phyloP scores from a whole-genome alignment of 495 filamentous ascomycete genomes.

The Aspergillus conjunctus region DNA sequence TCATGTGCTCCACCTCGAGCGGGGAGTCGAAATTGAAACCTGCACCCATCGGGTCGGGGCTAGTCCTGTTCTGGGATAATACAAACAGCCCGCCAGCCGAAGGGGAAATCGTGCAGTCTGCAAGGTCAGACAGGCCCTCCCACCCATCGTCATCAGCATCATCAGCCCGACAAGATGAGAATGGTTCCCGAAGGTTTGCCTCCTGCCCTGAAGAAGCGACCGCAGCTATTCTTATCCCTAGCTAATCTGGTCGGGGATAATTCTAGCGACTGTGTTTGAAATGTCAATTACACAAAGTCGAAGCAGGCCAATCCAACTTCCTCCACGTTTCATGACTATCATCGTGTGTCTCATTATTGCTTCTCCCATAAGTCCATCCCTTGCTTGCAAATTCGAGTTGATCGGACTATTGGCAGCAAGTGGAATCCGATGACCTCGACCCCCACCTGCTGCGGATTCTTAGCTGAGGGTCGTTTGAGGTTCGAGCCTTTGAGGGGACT shows the following conservation, averaged over 20 bases:
- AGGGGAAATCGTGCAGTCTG: background rate
- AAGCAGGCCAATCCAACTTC: no score
- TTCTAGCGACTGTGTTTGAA: background rate
- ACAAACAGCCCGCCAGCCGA: background rate
- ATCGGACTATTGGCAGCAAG: constrained; percentile 1
- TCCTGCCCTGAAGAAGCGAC: background rate
- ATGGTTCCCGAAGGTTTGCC: background rate
- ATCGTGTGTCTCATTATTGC: background rate
- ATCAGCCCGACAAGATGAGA: no score
- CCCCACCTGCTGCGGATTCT: background rate
- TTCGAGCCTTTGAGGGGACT: background rate
- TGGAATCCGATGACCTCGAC: constrained; percentile 1
- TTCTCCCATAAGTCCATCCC: background rate
- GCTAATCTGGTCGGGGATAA: background rate
- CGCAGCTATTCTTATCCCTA: background rate
- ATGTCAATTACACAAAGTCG: background rate
- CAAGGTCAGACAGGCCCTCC: background rate
- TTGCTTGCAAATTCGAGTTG: background rate
- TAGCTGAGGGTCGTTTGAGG: background rate
- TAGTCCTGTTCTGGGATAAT: background rate
- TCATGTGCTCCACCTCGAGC: background rate
- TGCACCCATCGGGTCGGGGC: background rate
- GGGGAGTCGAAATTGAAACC: background rate
- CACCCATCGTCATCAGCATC: no score
- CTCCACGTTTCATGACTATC: background rate